Evolutionary conservation across 257 asterid species (phyloP), one percentile per base, ranked within the genome.

Genomic region (Nemophila menziesii): DNA sequence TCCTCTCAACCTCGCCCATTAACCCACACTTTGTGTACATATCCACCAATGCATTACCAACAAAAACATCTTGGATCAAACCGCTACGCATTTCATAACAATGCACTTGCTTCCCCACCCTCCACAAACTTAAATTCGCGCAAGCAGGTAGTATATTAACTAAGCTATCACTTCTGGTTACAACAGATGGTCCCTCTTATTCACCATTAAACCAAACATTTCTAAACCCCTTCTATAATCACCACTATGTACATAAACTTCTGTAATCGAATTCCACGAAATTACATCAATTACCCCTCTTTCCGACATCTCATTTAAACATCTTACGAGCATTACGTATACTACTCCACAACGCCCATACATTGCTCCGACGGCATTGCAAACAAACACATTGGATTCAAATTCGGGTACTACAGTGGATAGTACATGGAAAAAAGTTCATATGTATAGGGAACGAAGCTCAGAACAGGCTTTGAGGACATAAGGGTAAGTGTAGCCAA

Each of bases 21-120:
- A 54, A 57, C 24, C 71, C 92, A 49, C 95, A 82, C 49, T 87
- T 87, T 0, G 93, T 82, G 43, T 87, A 82, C 94, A 83, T 77
- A 69, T 82, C 93, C 23, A 87, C 73, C 36, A 82, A 33, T 0
- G 93, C 89, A 52, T 87, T 86, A 39, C 97, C 93, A 40, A 87
- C 92, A 42, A 58, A 82, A 12, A 75, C 57, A 48, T 82, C 95
- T 34, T 52, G 75, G 21, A 69, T 48, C 36, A 82, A 65, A 36
- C 89, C 77, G 18, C 69, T 68, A 60, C 82, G 46, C 3, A 75
- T 15, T 4, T 86, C 92, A 55, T 77, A 67, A 20, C 81, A 79
- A 17, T 87, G 95, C 33, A 75, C 54, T 55, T 79, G 85, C 61
- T 42, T 71, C 29, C 97, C 97, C 6, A 51, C 52, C 49, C 61